Conservation (phyloP, 768 basidiomycete species). For the Tylopilus balloui region DNA sequence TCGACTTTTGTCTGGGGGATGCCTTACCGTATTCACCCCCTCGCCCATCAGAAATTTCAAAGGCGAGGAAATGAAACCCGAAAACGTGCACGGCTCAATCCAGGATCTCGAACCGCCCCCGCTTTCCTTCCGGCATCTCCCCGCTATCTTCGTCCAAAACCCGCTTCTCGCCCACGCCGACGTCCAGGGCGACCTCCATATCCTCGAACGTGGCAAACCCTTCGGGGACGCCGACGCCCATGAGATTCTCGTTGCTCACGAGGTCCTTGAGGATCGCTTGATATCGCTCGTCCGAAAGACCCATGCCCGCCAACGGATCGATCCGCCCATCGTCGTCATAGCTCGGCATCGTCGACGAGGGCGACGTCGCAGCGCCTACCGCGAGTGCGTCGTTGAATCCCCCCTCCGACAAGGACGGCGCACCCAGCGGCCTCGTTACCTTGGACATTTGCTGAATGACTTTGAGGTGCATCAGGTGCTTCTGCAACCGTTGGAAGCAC, state of each 20-base stretch:
- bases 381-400: conserved; percentile 54
- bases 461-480: conserved; percentile 85
- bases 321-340: conserved; percentile 48
- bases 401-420: conserved; percentile 53
- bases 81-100: conserved; percentile 36
- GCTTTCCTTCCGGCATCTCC: conserved; percentile 43
- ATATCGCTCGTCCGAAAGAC: conserved; percentile 87
- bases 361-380: conserved; percentile 30
- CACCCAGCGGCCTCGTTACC: conserved; percentile 56
- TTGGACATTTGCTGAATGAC: conserved; percentile 74
- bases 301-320: conserved; percentile 85
- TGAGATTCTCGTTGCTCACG: conserved; percentile 58
- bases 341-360: conserved; percentile 28
- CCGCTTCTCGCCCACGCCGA: conserved; percentile 32
- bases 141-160: conserved; percentile 37
- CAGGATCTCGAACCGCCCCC: conserved; percentile 57
- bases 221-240: conserved; percentile 36
- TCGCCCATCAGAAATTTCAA: neutral
- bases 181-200: conserved; percentile 12
- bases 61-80: too few species aligned
- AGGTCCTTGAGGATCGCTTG: conserved; percentile 70
- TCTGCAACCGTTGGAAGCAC: conserved; percentile 38
- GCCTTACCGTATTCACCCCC: neutral
- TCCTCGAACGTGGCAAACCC: conserved; percentile 20
- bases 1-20: neutral